Base-by-base conservation (phyloP, 2,329 filamentous ascomycete genomes). In the Calonectria naviculata region DNA sequence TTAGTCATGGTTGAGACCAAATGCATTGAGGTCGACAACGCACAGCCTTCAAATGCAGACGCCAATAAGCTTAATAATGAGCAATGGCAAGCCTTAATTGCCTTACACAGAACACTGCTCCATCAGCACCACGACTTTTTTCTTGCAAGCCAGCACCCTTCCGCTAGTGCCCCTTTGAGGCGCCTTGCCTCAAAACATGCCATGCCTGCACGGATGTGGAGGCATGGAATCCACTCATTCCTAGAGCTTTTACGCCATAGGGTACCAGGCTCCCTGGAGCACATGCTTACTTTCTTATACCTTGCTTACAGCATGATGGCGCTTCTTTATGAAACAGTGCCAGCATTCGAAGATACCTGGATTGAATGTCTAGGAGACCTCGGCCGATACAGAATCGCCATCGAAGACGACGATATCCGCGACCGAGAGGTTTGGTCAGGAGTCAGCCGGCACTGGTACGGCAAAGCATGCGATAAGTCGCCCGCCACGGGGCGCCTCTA, bases 141-240 rank as follows among this genome's bases (percentile, higher is more conserved):
- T 68, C 85, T 98, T 1, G 95, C 95, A 0, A 94, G 91, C 0
- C 95, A 98, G 75, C 95, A 98, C 78, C 95, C 95, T 0, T 93
- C 92, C 0, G 94, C 95, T 0, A 93, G 89, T 24, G 15, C 26
- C 4, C 15, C 54, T 6, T 81, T 98, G 1, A 87, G 89, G 4
- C 85, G 89, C 0, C 82, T 98, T 0, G 92, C 95, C 0, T 87
- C 88, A 0, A 95, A 96, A 72, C 97, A 97, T 75, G 91, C 91
- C 0, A 98, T 98, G 94, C 95, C 95, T 0, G 94, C 94, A 0
- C 87, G 95, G 0, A 96, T 98, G 93, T 98, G 95, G 96, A 89
- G 94, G 0, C 93, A 97, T 78, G 95, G 94, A 0, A 98, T 98
- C 5, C 94, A 97, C 78, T 91, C 90, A 0, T 95, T 95, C 70